Evolutionary conservation across 805 yeast genomes (phyloP), one percentile per base, ranked within the genome.

Genomic region (Saccharomycopsis fermentans): DNA sequence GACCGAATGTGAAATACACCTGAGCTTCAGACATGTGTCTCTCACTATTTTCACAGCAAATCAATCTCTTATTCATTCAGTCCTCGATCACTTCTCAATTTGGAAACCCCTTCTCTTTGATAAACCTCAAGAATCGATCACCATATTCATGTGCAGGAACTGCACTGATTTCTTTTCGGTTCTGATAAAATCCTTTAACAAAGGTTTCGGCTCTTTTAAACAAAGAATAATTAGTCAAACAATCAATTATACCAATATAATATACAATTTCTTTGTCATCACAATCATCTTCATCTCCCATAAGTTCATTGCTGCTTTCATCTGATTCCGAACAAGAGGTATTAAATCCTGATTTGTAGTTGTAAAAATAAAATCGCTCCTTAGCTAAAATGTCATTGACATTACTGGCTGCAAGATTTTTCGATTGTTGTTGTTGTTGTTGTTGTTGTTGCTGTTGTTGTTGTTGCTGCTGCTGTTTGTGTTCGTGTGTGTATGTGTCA

Each of bases 181-280:
- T 78, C 67, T 89, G 87, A 39, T 80, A 79, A 27, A 94, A 65
- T 16, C 87, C 78, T 69, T 96, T 80, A 83, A 90, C 86, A 62
- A 88, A 81, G 0, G 98, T 92, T 68, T 94, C 99, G 52, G 90
- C 69, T 63, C 80, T 79, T 69, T 94, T 94, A 63, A 82, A 73
- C 24, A 84, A 70, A 0, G 87, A 82, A 65, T 89, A 89, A 63
- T 82, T 81, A 0, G 99, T 94, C 64, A 94, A 75, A 71, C 96
- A 92, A 68, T 94, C 99, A 63, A 94, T 94, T 40, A 94, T 85
- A 8, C 99, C 99, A 65, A 94, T 73, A 67, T 91, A 94, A 71
- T 94, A 94, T 6, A 92, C 50, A 32, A 58, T 53, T 27, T 50
- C 51, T 14, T 51, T 19, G 1, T 9, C 29, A 14, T 40, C 36